phyloP scores from a whole-genome alignment of 495 filamentous ascomycete genomes.

The Eremomyces bilateralis region DNA sequence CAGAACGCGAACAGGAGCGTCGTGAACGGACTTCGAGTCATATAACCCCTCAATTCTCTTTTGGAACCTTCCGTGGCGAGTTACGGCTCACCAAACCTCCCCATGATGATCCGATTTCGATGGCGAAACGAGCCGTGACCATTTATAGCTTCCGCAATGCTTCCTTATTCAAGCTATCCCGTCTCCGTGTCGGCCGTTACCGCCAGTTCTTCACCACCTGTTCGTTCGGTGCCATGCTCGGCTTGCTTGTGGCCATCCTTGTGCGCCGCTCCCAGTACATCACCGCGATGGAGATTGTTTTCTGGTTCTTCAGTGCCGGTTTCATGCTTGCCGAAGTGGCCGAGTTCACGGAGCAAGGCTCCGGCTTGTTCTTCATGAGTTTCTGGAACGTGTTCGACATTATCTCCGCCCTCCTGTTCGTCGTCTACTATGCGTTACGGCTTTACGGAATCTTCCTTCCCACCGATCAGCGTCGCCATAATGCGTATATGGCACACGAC shows the following conservation, averaged over 20 bases:
- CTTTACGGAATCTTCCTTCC: conserved; percentile 65
- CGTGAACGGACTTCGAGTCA: no score
- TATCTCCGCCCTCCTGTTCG: conserved; percentile 65
- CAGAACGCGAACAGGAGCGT: no score
- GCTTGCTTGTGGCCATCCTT: conserved; percentile 63
- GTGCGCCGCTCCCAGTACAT: conserved; percentile 47
- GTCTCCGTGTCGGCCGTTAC: conserved; percentile 75
- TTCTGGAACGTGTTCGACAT: conserved; percentile 93
- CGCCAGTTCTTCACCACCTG: conserved; percentile 70
- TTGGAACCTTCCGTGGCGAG: conserved; percentile 3
- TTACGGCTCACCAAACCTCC: not conserved
- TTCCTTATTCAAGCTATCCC: conserved; percentile 72
- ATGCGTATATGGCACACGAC: conserved; percentile 71
- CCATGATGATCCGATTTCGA: not conserved
- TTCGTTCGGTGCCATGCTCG: conserved; percentile 59
- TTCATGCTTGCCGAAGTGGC: conserved; percentile 95
- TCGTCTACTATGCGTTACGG: conserved; percentile 73
- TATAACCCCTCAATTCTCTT: not conserved
- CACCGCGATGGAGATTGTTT: conserved; percentile 60
- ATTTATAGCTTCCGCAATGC: conserved; percentile 83
- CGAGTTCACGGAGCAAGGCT: conserved; percentile 81
- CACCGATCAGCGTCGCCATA: conserved; percentile 35
- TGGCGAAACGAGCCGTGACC: conserved; percentile 51
- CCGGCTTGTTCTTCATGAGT: conserved; percentile 86
- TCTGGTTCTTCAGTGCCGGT: conserved; percentile 93